phyloP scores from a whole-genome alignment of 2,329 filamentous ascomycete species.

The Aulographum hederae region DNA sequence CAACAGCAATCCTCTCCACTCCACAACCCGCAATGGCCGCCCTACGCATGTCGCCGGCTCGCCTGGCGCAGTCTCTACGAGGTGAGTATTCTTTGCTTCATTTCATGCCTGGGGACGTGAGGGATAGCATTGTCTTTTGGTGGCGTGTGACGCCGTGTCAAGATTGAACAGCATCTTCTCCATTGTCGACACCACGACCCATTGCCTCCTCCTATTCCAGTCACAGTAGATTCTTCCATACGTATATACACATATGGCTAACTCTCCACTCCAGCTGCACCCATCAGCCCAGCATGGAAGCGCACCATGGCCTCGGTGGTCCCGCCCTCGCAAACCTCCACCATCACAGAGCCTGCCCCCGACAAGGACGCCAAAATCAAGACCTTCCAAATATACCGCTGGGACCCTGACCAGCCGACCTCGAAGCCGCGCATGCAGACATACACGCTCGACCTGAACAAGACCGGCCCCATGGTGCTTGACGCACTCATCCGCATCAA shows the following conservation, averaged over 20 bases:
- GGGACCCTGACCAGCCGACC: constrained; percentile 84
- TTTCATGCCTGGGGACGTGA: too few relatives aligned
- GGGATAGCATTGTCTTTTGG: too few relatives aligned
- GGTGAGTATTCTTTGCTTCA: too few relatives aligned
- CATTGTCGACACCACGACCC: constrained; percentile 1
- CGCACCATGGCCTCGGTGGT: constrained; percentile 10
- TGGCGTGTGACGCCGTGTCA: too few relatives aligned
- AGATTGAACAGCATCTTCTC: too few relatives aligned
- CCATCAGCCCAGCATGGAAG: constrained; percentile 1
- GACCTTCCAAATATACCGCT: constrained; percentile 97
- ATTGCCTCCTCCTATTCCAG: not conserved
- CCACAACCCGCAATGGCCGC: not conserved
- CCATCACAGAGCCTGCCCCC: constrained; percentile 41
- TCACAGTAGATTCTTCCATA: too few relatives aligned
- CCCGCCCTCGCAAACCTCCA: constrained; percentile 36
- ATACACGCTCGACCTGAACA: constrained; percentile 91
- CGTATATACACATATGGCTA: too few relatives aligned
- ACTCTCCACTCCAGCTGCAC: constrained; percentile 1
- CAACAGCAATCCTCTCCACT: not conserved
- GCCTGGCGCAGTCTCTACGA: not conserved
- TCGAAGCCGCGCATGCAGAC: constrained; percentile 92
- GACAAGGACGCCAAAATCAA: constrained; percentile 49
- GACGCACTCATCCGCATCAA: constrained; percentile 96
- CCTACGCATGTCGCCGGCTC: not conserved
- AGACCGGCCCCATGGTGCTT: constrained; percentile 97